These are phyloP conservation scores for Globisporangium spiculum DNA, from an alignment of 352 stramenopile species.

Conservation along the genomic window DNA sequence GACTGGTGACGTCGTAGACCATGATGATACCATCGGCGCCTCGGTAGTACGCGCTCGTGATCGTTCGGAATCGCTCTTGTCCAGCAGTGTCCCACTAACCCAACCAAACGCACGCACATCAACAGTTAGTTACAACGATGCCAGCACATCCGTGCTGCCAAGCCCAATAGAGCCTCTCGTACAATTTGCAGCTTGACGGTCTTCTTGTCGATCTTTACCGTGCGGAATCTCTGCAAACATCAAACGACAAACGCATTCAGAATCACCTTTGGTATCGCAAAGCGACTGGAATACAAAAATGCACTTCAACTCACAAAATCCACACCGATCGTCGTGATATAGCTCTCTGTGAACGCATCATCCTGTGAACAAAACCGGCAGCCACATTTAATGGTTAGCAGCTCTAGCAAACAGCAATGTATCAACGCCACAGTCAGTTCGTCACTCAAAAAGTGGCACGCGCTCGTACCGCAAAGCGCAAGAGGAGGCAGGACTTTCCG, in stretches of 20 bases:
- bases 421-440: not conserved
- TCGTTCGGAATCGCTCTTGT: conserved; percentile 98
- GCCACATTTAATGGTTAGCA: not conserved
- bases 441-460: conserved; percentile 5
- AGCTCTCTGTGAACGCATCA: conserved; percentile 98
- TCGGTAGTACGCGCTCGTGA: conserved; percentile 98
- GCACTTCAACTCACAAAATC: conserved; percentile 85
- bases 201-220: conserved; percentile 98
- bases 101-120: not conserved
- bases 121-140: conserved; percentile 2
- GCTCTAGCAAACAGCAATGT: not conserved
- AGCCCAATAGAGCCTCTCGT: conserved; percentile 20
- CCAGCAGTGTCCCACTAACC: conserved; percentile 96
- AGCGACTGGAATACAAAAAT: not conserved
- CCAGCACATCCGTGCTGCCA: not conserved
- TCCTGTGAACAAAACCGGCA: conserved; percentile 49
- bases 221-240: conserved; percentile 88
- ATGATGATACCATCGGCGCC: conserved; percentile 97
- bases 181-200: conserved; percentile 98
- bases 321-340: conserved; percentile 95
- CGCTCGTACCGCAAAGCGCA: conserved; percentile 92
- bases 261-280: not conserved
- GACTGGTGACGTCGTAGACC: conserved; percentile 99
- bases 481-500: conserved; percentile 97
- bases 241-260: not conserved